These are phyloP conservation scores for Vicia sativa DNA, from an alignment of 306 rosid species.

Conservation along the genomic window DNA sequence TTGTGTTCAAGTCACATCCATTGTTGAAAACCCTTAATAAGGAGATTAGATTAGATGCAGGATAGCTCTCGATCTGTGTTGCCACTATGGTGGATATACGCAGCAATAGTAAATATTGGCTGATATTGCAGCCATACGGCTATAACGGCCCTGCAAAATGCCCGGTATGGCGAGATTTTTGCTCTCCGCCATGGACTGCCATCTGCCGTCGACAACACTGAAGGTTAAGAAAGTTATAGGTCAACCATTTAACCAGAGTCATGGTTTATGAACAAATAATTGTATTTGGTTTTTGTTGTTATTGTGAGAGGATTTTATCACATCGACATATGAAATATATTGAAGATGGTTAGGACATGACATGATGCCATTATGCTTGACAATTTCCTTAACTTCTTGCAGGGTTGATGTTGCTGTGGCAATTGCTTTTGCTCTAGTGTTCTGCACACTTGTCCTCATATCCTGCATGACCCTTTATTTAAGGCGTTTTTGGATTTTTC, in stretches of 20 bases:
- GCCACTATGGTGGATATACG: too few relatives aligned
- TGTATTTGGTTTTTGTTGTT: background rate
- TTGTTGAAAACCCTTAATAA: too few relatives aligned
- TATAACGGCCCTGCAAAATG: too few relatives aligned
- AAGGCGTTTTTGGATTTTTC: slow-evolving; percentile 44
- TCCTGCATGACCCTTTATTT: slow-evolving; percentile 45
- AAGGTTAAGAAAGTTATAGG: too few relatives aligned
- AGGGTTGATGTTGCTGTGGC: slow-evolving; percentile 57
- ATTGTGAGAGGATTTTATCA: background rate
- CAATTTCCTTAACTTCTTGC: slow-evolving; percentile 37
- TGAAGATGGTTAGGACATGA: background rate
- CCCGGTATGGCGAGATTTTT: too few relatives aligned
- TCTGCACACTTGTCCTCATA: slow-evolving; percentile 38
- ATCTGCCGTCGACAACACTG: too few relatives aligned
- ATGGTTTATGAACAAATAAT: background rate
- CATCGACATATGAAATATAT: background rate
- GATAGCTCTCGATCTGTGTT: too few relatives aligned
- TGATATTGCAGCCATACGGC: too few relatives aligned
- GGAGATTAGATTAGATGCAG: background rate
- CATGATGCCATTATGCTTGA: slow-evolving; percentile 28
- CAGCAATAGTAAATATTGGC: too few relatives aligned
- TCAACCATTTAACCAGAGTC: background rate
- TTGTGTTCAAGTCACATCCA: too few relatives aligned
- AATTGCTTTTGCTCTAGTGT: slow-evolving; percentile 36
- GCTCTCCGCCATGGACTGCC: too few relatives aligned